phyloP scores from a whole-genome alignment of 2,329 filamentous ascomycete species.

The Apiospora rasikravindrae region DNA sequence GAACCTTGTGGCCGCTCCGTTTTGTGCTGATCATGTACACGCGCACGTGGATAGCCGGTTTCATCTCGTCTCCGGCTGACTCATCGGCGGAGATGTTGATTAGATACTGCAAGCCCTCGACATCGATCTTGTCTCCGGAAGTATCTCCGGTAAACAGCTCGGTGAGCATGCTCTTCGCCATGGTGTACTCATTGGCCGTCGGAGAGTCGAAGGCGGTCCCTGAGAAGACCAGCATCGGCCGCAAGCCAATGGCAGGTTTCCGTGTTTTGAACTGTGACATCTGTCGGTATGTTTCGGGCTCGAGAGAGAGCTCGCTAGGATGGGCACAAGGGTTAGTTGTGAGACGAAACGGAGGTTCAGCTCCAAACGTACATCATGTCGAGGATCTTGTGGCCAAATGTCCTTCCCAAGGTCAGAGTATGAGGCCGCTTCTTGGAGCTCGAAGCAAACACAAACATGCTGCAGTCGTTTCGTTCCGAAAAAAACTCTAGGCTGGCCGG shows the following conservation, averaged over 20 bases:
- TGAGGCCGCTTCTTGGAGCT: slow-evolving; percentile 95
- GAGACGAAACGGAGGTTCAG: not conserved
- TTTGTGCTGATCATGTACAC: slow-evolving; percentile 87
- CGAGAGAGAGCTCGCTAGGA: slow-evolving; percentile 73
- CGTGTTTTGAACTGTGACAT: slow-evolving; percentile 77
- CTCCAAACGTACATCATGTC: slow-evolving; percentile 71
- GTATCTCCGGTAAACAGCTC: slow-evolving; percentile 90
- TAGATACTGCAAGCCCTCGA: slow-evolving; percentile 92
- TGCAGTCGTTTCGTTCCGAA: slow-evolving; percentile 93
- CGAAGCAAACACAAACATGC: slow-evolving; percentile 81
- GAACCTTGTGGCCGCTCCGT: slow-evolving; percentile 84
- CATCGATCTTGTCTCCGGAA: slow-evolving; percentile 81
- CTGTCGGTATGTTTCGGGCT: slow-evolving; percentile 72
- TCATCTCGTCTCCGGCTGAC: slow-evolving; percentile 49
- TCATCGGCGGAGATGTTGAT: slow-evolving; percentile 82
- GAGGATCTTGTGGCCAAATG: slow-evolving; percentile 84
- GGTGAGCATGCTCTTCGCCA: slow-evolving; percentile 84
- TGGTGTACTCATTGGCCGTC: slow-evolving; percentile 77
- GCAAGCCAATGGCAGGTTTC: slow-evolving; percentile 79
- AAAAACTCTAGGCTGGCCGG: slow-evolving; percentile 90
- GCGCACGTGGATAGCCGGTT: slow-evolving; percentile 69
- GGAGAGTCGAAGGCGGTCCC: slow-evolving; percentile 87
- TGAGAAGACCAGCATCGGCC: slow-evolving; percentile 90
- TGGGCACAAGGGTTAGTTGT: not conserved
- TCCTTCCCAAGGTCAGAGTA: slow-evolving; percentile 80